A percentile compares a stretch with the other conserved stretches of the same genome.
phyloP scores from a whole-genome alignment of 2,329 filamentous ascomycete genomes.

The Penicillium sp. region DNA sequence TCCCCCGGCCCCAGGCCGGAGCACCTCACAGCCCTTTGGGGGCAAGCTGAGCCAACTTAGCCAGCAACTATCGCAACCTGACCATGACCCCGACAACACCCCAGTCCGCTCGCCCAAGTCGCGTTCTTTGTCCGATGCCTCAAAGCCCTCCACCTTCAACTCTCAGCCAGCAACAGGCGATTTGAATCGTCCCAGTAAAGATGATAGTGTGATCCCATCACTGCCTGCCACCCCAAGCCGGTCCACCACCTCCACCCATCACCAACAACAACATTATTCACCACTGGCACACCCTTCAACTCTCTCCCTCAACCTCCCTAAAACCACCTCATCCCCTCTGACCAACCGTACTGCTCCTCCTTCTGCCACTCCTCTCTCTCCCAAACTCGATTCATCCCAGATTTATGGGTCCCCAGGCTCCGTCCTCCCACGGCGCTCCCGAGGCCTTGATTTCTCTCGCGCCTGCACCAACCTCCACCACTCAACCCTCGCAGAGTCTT shows the following conservation, averaged over 20 bases:
- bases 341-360: constrained; percentile 63
- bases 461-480: constrained; percentile 94
- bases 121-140: constrained; percentile 69
- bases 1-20: constrained; percentile 26
- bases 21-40: constrained; percentile 32
- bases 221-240: constrained; percentile 74
- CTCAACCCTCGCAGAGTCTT: constrained; percentile 88
- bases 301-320: constrained; percentile 71
- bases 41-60: constrained; percentile 44
- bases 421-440: constrained; percentile 83
- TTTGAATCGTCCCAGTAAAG: constrained; percentile 62
- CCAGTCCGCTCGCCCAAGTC: constrained; percentile 53
- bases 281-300: constrained; percentile 56
- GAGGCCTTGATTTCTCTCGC: constrained; percentile 89
- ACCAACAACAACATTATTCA: constrained; percentile 43
- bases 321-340: constrained; percentile 53
- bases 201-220: constrained; percentile 63
- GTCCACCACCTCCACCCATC: constrained; percentile 41
- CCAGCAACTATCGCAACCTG: constrained; percentile 39
- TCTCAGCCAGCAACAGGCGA: constrained; percentile 64
- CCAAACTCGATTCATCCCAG: constrained; percentile 81
- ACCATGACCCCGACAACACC: constrained; percentile 5
- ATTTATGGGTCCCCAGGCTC: constrained; percentile 87
- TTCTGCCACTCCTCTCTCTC: constrained; percentile 80
- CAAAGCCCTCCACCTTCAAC: constrained; percentile 55